These are phyloP conservation scores for Gossypium longicalyx DNA, from an alignment of 345 rosid species.

Conservation along the genomic window DNA sequence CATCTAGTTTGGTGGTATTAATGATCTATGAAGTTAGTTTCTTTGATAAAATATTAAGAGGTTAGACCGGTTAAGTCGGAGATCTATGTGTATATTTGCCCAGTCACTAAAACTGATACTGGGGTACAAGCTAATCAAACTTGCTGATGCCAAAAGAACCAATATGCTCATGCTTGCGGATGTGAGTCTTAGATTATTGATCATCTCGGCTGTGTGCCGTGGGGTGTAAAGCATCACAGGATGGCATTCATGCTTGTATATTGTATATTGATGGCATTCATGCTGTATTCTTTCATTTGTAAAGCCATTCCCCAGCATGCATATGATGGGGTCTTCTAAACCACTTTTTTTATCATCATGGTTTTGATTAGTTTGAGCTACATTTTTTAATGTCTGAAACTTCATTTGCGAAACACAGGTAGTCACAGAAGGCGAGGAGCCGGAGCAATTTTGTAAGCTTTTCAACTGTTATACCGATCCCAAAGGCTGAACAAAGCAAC, in stretches of 20 bases:
- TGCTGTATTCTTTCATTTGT: neutral
- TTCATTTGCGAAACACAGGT: conserved; percentile 28
- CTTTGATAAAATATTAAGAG: no score
- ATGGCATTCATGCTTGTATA: no score
- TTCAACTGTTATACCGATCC: no score
- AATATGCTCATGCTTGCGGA: neutral
- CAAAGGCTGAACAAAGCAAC: no score
- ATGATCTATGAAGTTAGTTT: no score
- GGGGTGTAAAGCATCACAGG: no score
- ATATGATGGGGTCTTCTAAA: neutral
- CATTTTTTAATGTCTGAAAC: neutral
- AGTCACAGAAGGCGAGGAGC: neutral
- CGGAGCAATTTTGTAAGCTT: no score
- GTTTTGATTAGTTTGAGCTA: conserved; percentile 5
- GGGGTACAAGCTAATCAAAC: neutral
- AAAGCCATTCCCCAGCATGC: neutral
- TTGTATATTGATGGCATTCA: no score
- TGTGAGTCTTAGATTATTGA: no score
- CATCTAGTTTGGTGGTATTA: no score
- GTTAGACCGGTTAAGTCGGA: neutral
- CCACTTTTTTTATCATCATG: neutral
- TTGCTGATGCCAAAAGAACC: neutral
- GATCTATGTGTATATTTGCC: conserved; percentile 15
- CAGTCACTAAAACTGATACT: neutral
- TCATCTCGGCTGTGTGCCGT: no score